phyloP scores from a whole-genome alignment of 2,329 filamentous ascomycete genomes.

The Gliomastix tumulicola region DNA sequence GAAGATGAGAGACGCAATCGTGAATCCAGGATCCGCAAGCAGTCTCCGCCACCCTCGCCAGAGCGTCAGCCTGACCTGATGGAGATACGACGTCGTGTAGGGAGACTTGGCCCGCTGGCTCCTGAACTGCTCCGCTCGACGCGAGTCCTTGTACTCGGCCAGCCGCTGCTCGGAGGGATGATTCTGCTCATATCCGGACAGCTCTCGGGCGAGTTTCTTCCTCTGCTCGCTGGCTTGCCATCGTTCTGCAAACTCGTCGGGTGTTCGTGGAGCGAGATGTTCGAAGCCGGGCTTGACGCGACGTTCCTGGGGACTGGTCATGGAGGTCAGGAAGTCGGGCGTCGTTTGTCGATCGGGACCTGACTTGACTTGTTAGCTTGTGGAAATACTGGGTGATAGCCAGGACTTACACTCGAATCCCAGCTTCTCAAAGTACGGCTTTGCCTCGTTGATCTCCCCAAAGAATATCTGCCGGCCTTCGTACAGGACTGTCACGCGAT shows the following conservation, averaged over 20 bases:
- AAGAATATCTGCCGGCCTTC: slow-evolving; percentile 57
- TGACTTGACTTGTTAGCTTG: slow-evolving; percentile 38
- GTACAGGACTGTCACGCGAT: slow-evolving; percentile 51
- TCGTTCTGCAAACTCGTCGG: slow-evolving; percentile 52
- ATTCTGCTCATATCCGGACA: slow-evolving; percentile 45
- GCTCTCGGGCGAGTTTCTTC: slow-evolving; percentile 54
- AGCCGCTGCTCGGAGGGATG: slow-evolving; percentile 28
- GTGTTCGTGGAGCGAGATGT: slow-evolving; percentile 57
- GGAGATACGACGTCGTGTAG: slow-evolving; percentile 69
- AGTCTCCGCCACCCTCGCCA: slow-evolving; percentile 51
- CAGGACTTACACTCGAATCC: slow-evolving; percentile 48
- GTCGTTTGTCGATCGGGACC: slow-evolving; percentile 57
- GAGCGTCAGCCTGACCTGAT: slow-evolving; percentile 56
- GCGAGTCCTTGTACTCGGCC: slow-evolving; percentile 43
- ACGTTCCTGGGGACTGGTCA: slow-evolving; percentile 57
- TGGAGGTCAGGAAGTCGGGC: slow-evolving; percentile 62
- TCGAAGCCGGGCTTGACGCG: slow-evolving; percentile 59
- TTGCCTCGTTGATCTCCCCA: slow-evolving; percentile 49
- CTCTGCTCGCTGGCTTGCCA: slow-evolving; percentile 46
- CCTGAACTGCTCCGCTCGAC: slow-evolving; percentile 47
- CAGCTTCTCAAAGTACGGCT: slow-evolving; percentile 58
- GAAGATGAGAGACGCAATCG: slow-evolving; percentile 64
- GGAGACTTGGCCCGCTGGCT: slow-evolving; percentile 37
- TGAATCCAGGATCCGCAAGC: slow-evolving; percentile 63
- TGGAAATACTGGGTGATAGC: slow-evolving; percentile 29